A percentile compares a stretch with the other conserved stretches of the same genome.
These are phyloP conservation scores for Lyophyllum decastes DNA, from an alignment of 768 basidiomycete genomes.

Conservation along the genomic window DNA sequence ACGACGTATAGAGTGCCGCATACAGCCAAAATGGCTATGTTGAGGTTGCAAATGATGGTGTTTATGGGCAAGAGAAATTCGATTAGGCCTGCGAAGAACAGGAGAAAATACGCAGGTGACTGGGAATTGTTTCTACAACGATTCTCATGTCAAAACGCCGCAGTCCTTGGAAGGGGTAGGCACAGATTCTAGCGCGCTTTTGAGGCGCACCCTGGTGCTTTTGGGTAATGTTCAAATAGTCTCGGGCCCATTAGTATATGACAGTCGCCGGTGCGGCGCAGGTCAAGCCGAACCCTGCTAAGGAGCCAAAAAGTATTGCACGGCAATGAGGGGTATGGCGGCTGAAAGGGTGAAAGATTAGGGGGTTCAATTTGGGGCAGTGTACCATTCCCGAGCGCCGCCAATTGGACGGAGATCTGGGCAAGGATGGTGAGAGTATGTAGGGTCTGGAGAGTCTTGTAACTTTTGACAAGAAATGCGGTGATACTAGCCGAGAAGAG, in stretches of 20 bases:
- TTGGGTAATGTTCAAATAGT: slow-evolving; percentile 33
- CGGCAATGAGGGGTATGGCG: slow-evolving; percentile 28
- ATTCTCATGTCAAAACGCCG: slow-evolving; percentile 35
- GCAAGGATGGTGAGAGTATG: slow-evolving; percentile 8
- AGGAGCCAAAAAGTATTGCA: slow-evolving; percentile 47
- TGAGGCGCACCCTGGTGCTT: slow-evolving; percentile 30
- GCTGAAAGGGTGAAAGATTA: slow-evolving; percentile 17
- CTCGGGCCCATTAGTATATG: slow-evolving; percentile 48
- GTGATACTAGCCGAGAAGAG: slow-evolving; percentile 23
- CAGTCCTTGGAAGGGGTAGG: slow-evolving; percentile 41
- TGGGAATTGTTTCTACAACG: slow-evolving; percentile 37
- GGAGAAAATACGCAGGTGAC: slow-evolving; percentile 47
- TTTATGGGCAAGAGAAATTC: slow-evolving; percentile 40
- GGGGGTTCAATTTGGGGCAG: background rate
- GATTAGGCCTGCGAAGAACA: slow-evolving; percentile 51
- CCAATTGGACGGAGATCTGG: slow-evolving; percentile 14
- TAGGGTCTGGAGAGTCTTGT: slow-evolving; percentile 15
- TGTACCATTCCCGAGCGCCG: slow-evolving; percentile 10
- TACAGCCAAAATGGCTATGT: slow-evolving; percentile 27
- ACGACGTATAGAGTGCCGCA: slow-evolving; percentile 29
- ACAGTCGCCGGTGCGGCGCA: slow-evolving; percentile 35
- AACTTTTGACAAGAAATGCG: slow-evolving; percentile 24
- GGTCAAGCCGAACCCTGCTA: slow-evolving; percentile 39
- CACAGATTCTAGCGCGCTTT: slow-evolving; percentile 39
- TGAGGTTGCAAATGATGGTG: slow-evolving; percentile 28